A percentile compares a stretch with the other conserved stretches of the same genome.
phyloP scores from a whole-genome alignment of 2,329 filamentous ascomycete genomes.

The Mollisia scopiformis region DNA sequence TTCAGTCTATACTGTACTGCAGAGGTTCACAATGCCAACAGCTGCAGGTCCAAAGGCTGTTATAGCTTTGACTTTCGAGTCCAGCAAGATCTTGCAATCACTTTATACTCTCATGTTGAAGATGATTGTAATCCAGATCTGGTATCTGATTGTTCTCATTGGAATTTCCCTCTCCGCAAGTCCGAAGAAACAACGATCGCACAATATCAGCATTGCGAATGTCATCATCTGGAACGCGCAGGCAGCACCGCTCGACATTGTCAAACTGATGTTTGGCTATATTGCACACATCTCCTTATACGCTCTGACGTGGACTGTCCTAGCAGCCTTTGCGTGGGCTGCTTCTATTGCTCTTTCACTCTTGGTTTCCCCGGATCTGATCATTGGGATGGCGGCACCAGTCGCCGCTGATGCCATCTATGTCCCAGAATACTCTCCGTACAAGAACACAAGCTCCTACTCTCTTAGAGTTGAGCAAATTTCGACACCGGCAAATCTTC shows the following conservation, averaged over 20 bases:
- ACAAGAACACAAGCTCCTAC: neutral
- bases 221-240: constrained; percentile 7
- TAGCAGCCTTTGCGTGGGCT: constrained; percentile 9
- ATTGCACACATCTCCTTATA: constrained; percentile 5
- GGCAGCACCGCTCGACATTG: constrained; percentile 1
- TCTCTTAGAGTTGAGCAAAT: constrained; percentile 1
- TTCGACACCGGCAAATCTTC: constrained; percentile 2
- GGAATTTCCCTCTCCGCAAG: constrained; percentile 1
- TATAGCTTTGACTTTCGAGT: constrained; percentile 6
- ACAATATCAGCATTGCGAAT: constrained; percentile 7
- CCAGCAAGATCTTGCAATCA: constrained; percentile 4
- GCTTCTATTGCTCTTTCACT: neutral
- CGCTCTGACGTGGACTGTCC: constrained; percentile 6
- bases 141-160: constrained; percentile 6
- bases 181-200: constrained; percentile 3
- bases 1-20: neutral
- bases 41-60: constrained; percentile 1
- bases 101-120: constrained; percentile 12
- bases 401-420: neutral
- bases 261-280: constrained; percentile 10
- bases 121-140: constrained; percentile 7
- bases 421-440: neutral
- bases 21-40: constrained; percentile 10
- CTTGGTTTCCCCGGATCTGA: neutral
- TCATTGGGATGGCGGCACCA: constrained; percentile 2